These are phyloP conservation scores for Sphaerulina musiva DNA, from an alignment of 2,329 filamentous ascomycete species.

Conservation along the genomic window DNA sequence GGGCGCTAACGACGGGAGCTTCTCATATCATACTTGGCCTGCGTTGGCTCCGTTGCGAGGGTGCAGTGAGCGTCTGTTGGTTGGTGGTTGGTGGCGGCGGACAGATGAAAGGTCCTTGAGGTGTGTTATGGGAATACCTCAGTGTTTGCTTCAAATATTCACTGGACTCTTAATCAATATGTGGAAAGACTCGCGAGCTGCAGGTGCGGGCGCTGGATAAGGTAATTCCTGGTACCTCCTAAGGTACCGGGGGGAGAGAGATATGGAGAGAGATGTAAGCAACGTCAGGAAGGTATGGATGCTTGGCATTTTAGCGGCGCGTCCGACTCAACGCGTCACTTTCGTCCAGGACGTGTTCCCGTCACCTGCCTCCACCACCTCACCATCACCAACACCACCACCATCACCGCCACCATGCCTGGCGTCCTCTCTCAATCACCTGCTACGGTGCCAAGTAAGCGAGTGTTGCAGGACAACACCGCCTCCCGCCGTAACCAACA, in stretches of 20 bases:
- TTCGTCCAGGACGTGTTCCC: neutral
- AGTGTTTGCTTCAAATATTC: too few species aligned
- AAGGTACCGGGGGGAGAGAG: too few species aligned
- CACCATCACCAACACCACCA: neutral
- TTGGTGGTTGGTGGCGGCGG: neutral
- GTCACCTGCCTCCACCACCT: neutral
- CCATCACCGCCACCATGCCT: slow-evolving; percentile 27
- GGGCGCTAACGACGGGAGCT: slow-evolving; percentile 3
- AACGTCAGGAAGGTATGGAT: too few species aligned
- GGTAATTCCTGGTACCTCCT: too few species aligned
- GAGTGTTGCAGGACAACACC: slow-evolving; percentile 43
- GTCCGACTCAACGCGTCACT: neutral
- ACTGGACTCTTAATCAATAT: too few species aligned
- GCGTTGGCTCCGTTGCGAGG: neutral
- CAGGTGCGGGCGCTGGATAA: too few species aligned
- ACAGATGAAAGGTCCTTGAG: too few species aligned
- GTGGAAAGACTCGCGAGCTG: too few species aligned
- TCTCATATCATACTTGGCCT: slow-evolving; percentile 22
- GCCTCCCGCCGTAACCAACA: slow-evolving; percentile 42
- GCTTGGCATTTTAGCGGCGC: neutral
- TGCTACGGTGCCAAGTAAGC: slow-evolving; percentile 38
- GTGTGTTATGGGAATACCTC: too few species aligned
- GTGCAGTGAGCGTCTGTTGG: neutral
- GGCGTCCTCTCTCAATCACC: slow-evolving; percentile 29
- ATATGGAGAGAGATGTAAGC: too few species aligned